Base-by-base conservation (phyloP, 2,329 filamentous ascomycete genomes). In the Kalmusia sp. region DNA sequence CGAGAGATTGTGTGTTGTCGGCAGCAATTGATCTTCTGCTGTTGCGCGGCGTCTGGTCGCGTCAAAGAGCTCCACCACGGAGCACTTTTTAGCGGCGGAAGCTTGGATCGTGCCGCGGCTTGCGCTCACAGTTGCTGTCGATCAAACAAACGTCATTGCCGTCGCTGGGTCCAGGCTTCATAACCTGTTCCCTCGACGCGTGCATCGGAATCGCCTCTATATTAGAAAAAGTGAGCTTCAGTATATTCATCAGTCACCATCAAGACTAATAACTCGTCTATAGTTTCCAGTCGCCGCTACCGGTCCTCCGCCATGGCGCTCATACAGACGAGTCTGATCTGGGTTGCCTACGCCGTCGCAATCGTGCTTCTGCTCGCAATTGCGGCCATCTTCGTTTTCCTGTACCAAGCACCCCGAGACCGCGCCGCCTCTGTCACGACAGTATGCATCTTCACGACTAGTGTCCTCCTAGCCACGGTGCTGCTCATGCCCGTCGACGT, bases 401-500 rank as follows among this genome's bases (percentile, higher is more conserved):
- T 91, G 64, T 98, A 96, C 83, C 93, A 98, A 74, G 87, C 90
- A 9, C 90, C 93, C 28, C 87, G 90, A 65, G 93, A 98, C 52
- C 88, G 95, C 57, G 95, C 92, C 19, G 84, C 86, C 33, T 82
- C 89, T 43, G 92, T 98, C 56, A 96, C 88, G 54, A 81, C 87
- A 48, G 89, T 97, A 64, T 91, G 91, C 72, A 92, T 96, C 64
- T 79, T 97, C 76, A 95, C 92, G 50, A 83, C 96, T 39, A 92
- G 93, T 8, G 85, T 90, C 7, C 84, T 99, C 25, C 86, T 99
- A 49, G 95, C 95, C 12, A 99, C 95, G 1, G 88, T 97, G 24
- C 84, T 99, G 28, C 85, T 99, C 19, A 86, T 97, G 24, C 95
- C 95, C 21, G 93, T 98, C 73, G 95, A 99, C 74, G 92, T 98